Evolutionary conservation across 2,329 filamentous ascomycete species (phyloP).

Genomic region (Talaromyces verruculosus): DNA sequence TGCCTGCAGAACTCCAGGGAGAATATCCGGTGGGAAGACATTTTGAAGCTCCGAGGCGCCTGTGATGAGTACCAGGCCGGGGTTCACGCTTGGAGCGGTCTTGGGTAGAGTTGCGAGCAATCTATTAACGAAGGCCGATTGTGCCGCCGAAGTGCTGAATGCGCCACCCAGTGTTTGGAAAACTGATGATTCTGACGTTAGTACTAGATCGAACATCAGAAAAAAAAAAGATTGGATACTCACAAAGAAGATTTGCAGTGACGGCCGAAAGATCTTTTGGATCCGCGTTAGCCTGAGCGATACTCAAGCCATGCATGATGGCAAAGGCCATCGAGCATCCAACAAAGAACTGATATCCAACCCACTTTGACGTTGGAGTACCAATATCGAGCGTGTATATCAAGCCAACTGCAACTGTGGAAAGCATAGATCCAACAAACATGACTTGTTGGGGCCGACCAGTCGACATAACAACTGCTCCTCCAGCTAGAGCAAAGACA

Average conservation of each 20-base stretch:
- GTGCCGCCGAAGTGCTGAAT: constrained; percentile 31
- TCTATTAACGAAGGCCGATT: constrained; percentile 23
- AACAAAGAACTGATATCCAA: constrained; percentile 29
- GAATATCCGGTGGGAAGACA: constrained; percentile 1
- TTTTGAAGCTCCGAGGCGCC: constrained; percentile 13
- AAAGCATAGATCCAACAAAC: constrained; percentile 29
- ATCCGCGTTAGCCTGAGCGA: constrained; percentile 26
- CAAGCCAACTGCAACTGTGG: constrained; percentile 33
- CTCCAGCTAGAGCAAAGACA: constrained; percentile 31
- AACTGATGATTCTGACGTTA: constrained; percentile 16
- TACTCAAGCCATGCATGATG: constrained; percentile 28
- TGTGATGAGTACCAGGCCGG: not conserved
- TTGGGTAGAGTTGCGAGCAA: constrained; percentile 24
- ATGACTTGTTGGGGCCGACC: constrained; percentile 32
- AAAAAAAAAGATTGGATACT: not conserved
- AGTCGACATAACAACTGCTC: constrained; percentile 28
- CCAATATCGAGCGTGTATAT: constrained; percentile 35
- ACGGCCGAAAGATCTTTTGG: constrained; percentile 31
- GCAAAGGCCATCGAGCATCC: constrained; percentile 24
- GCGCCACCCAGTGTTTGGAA: constrained; percentile 35
- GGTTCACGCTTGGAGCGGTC: constrained; percentile 3
- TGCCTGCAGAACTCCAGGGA: constrained; percentile 12
- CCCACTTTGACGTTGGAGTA: constrained; percentile 26
- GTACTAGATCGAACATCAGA: not conserved
- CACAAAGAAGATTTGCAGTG: constrained; percentile 28